A percentile compares a stretch with the other conserved stretches of the same genome.
Evolutionary conservation across 2,329 filamentous ascomycete genomes (phyloP).

Genomic region (Verticillium zaregamsianum): DNA sequence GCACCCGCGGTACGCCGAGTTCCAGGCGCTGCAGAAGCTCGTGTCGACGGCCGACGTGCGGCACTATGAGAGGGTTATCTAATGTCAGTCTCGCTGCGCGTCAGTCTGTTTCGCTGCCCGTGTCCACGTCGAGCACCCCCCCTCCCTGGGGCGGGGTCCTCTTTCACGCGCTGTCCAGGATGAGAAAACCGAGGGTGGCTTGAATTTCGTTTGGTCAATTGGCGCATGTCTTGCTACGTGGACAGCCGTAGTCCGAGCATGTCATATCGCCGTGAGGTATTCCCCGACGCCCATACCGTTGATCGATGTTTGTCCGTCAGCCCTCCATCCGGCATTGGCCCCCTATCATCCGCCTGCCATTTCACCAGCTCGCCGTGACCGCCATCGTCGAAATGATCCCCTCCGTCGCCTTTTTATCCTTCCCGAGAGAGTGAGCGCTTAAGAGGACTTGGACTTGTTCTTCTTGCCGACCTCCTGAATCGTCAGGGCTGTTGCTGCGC

Average conservation of each 20-base stretch:
- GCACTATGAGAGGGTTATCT: constrained; percentile 27
- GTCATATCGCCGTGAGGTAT: neutral
- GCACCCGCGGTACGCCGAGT: constrained; percentile 10
- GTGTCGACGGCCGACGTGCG: constrained; percentile 19
- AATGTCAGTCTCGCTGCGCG: neutral
- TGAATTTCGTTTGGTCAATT: neutral
- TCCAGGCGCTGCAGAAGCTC: constrained; percentile 15
- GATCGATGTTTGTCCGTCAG: neutral
- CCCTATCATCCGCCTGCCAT: neutral
- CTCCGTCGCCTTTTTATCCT: constrained; percentile 11
- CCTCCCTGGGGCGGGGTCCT: no score
- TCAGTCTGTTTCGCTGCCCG: no score
- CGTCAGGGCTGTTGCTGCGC: constrained; percentile 35
- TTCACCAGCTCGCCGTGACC: neutral
- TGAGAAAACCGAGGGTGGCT: neutral
- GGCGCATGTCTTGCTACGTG: neutral
- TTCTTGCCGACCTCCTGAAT: constrained; percentile 56
- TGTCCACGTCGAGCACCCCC: no score
- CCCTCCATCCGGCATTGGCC: neutral
- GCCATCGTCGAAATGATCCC: neutral
- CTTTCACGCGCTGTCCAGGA: neutral
- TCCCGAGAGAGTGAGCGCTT: constrained; percentile 13
- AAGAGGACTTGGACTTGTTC: constrained; percentile 40
- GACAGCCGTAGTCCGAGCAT: neutral
- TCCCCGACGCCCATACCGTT: constrained; percentile 3